Conservation (phyloP, 441 rosid species). For the Adansonia rubrostipa region DNA sequence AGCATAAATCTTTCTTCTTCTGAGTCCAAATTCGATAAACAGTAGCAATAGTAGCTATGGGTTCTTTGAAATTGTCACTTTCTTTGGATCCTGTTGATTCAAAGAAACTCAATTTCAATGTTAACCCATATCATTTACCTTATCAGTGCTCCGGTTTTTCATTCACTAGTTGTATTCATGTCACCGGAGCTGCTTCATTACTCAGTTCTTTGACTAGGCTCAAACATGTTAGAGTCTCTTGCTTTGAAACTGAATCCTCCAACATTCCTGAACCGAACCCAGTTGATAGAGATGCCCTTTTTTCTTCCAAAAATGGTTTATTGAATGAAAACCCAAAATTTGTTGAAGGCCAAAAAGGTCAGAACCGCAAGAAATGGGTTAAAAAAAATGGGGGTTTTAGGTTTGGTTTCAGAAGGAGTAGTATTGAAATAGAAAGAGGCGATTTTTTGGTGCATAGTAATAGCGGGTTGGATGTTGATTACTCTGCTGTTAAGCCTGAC, state of each 20-base stretch:
- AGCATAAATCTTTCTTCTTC: background rate
- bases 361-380: constrained; percentile 33
- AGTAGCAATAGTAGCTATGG: constrained; percentile 39
- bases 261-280: constrained; percentile 31
- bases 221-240: constrained; percentile 44
- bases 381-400: constrained; percentile 44
- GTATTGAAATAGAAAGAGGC: constrained; percentile 36
- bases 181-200: constrained; percentile 37
- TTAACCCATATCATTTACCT: constrained; percentile 45
- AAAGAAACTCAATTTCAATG: constrained; percentile 46
- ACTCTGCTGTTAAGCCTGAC: constrained; percentile 47
- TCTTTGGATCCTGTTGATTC: constrained; percentile 55
- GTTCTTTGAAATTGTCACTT: constrained; percentile 54
- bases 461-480: constrained; percentile 62
- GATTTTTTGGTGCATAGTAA: constrained; percentile 39
- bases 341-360: constrained; percentile 30
- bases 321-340: constrained; percentile 30
- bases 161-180: constrained; percentile 35
- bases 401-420: constrained; percentile 39
- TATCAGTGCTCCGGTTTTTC: constrained; percentile 46
- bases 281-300: constrained; percentile 33
- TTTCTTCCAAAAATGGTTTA: constrained; percentile 26
- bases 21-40: background rate
- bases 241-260: constrained; percentile 41
- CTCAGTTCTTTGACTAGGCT: constrained; percentile 44